A percentile compares a stretch with the other conserved stretches of the same genome.
Evolutionary conservation across 164 flowering plant genomes (phyloP).

Genomic region (Santalum album): DNA sequence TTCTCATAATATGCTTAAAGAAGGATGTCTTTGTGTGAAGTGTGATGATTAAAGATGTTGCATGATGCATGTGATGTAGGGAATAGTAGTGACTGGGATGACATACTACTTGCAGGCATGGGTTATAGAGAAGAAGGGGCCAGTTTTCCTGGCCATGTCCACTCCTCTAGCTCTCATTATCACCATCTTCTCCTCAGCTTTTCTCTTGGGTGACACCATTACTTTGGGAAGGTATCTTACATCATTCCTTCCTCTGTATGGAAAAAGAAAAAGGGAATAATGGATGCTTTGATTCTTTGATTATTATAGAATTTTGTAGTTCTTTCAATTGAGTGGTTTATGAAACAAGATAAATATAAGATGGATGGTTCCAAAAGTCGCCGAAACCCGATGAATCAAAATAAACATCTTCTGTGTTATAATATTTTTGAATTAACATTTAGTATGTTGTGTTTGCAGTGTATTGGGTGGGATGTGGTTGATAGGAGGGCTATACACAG

Average conservation of each 20-base stretch:
- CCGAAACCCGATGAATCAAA: no score
- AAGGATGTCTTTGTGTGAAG: neutral
- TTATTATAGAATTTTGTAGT: no score
- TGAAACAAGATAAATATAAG: no score
- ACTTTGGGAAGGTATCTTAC: slow-evolving; percentile 54
- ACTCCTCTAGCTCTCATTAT: slow-evolving; percentile 48
- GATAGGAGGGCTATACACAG: slow-evolving; percentile 49
- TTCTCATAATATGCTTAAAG: no score
- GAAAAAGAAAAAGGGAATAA: no score
- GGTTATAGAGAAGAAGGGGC: slow-evolving; percentile 76
- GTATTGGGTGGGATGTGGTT: slow-evolving; percentile 40
- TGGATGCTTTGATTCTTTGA: no score
- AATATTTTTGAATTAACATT: no score
- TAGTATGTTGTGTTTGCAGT: no score
- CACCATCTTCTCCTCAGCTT: slow-evolving; percentile 38
- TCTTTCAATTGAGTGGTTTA: no score
- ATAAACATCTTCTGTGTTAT: no score
- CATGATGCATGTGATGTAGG: slow-evolving; percentile 28
- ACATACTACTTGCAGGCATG: slow-evolving; percentile 66
- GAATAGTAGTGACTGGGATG: slow-evolving; percentile 54
- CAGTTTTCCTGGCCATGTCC: slow-evolving; percentile 62
- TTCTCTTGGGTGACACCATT: slow-evolving; percentile 48
- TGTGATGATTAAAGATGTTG: neutral
- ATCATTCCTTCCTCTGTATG: neutral
- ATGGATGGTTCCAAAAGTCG: no score